These are phyloP conservation scores for Lachnum nothofagi DNA, from an alignment of 2,329 filamentous ascomycete species.

Conservation along the genomic window DNA sequence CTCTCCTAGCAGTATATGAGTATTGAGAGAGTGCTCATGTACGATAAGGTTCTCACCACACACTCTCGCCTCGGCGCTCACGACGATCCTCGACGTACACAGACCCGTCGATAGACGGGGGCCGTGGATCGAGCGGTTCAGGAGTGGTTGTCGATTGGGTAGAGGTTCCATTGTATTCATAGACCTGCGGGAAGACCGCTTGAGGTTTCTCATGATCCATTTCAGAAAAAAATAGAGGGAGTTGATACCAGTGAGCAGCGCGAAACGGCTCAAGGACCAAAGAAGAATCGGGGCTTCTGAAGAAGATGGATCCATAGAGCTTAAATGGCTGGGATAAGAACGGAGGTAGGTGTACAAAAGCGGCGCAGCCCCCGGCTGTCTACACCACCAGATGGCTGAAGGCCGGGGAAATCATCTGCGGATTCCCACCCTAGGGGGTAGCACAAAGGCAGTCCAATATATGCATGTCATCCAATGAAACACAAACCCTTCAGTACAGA, in stretches of 20 bases:
- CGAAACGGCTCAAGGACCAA: not conserved
- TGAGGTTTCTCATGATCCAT: conserved; percentile 31
- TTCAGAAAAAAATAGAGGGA: not conserved
- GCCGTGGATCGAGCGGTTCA: conserved; percentile 17
- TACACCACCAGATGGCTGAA: not conserved
- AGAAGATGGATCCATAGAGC: not conserved
- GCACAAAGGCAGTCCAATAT: no score
- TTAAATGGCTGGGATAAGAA: not conserved
- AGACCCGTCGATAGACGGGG: conserved; percentile 22
- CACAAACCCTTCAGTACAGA: no score
- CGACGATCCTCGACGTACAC: conserved; percentile 23
- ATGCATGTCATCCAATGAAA: no score
- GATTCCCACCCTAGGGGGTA: no score
- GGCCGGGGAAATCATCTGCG: conserved; percentile 3
- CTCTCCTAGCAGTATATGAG: conserved; percentile 32
- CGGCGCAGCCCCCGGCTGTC: not conserved
- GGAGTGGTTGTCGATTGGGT: conserved; percentile 21
- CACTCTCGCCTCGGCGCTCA: conserved; percentile 26
- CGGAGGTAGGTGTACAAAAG: not conserved
- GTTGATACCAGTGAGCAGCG: not conserved
- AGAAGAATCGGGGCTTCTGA: not conserved
- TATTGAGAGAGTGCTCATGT: not conserved
- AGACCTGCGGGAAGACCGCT: conserved; percentile 25
- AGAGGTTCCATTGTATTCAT: conserved; percentile 20
- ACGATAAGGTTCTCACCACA: conserved; percentile 23